phyloP scores from a whole-genome alignment of 2,329 filamentous ascomycete genomes.

The Penicillium griseofulvum region DNA sequence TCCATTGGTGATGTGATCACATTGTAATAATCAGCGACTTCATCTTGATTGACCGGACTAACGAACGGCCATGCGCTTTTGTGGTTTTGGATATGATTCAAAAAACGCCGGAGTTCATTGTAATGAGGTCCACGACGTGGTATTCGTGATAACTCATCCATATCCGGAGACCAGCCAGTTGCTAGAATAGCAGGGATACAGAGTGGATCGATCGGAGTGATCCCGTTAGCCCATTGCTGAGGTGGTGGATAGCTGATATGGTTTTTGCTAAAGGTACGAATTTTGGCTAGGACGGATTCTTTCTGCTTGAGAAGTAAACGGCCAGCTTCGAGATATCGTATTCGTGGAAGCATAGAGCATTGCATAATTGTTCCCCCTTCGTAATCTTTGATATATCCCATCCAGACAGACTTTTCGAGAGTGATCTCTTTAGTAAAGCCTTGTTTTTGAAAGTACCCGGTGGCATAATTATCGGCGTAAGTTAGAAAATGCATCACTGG shows the following conservation, averaged over 20 bases:
- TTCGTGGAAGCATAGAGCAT: conserved; percentile 91
- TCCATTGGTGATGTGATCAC: conserved; percentile 99
- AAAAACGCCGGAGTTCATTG: conserved; percentile 84
- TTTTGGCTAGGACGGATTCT: conserved; percentile 90
- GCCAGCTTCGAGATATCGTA: conserved; percentile 87
- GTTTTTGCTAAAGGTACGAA: conserved; percentile 81
- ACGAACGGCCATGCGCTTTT: conserved; percentile 91
- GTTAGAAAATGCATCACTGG: conserved; percentile 98
- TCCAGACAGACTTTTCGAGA: conserved; percentile 85
- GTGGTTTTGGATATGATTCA: conserved; percentile 94
- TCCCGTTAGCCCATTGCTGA: conserved; percentile 74
- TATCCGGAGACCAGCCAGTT: conserved; percentile 92
- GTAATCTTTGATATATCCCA: conserved; percentile 99
- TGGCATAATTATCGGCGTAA: conserved; percentile 98
- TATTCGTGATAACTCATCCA: conserved; percentile 94
- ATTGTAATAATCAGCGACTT: conserved; percentile 97
- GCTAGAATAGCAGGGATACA: conserved; percentile 82
- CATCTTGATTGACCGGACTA: conserved; percentile 87
- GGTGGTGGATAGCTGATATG: conserved; percentile 85
- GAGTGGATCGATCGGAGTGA: conserved; percentile 73
- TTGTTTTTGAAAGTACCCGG: conserved; percentile 98
- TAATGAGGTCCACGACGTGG: conserved; percentile 72
- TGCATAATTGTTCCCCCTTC: conserved; percentile 99
- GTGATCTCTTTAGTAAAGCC: conserved; percentile 99
- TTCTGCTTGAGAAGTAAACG: conserved; percentile 97